Evolutionary conservation across 2,329 filamentous ascomycete species (phyloP).

Genomic region (Colletotrichum eleusines): DNA sequence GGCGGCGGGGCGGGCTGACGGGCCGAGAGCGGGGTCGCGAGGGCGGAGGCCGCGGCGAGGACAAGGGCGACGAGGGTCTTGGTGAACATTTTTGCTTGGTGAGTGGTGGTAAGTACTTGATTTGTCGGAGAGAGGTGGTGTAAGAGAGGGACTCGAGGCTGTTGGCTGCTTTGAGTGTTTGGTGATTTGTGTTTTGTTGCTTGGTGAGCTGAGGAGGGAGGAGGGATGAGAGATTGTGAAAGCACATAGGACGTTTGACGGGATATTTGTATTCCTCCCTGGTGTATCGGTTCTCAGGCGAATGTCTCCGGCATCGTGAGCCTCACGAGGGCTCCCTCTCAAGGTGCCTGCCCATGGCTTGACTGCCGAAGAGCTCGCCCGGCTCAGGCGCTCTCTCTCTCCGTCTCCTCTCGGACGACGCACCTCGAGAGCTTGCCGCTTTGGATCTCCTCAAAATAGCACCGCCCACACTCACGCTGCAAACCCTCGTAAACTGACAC

Average conservation of each 20-base stretch:
- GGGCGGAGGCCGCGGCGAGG: constrained; percentile 42
- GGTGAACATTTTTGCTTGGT: constrained; percentile 46
- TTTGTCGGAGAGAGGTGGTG: too few species aligned
- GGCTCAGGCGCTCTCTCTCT: not conserved
- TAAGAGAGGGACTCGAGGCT: too few species aligned
- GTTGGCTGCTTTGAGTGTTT: too few species aligned
- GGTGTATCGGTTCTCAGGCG: too few species aligned
- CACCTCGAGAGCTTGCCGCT: not conserved
- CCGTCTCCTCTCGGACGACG: too few species aligned
- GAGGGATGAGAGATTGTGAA: not conserved
- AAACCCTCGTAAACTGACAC: constrained; percentile 13
- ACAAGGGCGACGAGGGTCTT: constrained; percentile 43
- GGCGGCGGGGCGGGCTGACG: constrained; percentile 21
- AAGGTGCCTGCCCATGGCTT: not conserved
- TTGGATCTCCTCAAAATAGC: constrained; percentile 24
- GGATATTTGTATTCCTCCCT: not conserved
- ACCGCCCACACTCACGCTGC: not conserved
- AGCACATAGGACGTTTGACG: too few species aligned
- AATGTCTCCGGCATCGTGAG: not conserved
- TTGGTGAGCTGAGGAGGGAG: not conserved
- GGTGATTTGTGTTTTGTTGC: not conserved
- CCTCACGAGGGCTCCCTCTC: not conserved
- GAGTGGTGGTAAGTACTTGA: too few species aligned
- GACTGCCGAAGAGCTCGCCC: constrained; percentile 9
- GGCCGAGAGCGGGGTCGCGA: constrained; percentile 44